Evolutionary conservation across 2,329 filamentous ascomycete genomes (phyloP), one percentile per base, ranked within the genome.

Genomic region (Colletotrichum melonis): DNA sequence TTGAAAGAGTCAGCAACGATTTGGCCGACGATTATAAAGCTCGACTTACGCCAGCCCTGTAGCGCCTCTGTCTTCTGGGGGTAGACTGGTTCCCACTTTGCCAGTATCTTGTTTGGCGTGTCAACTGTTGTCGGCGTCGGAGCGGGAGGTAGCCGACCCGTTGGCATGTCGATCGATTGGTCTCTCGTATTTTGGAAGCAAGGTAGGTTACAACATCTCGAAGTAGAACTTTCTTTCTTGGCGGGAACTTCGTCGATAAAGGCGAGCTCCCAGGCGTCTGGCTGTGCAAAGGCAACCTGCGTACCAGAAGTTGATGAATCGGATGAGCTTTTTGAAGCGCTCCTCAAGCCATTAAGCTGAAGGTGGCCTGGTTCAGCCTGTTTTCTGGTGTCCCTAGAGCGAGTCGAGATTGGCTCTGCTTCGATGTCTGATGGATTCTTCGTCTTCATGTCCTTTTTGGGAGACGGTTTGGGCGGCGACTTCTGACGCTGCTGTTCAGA

Each of bases 401-500:
- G 56, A 22, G 16, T 22, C 22, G 35, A 28, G 0, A 73, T 75
- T 64, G 78, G 73, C 49, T 2, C 19, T 54, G 6, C n/a, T 30
- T 62, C 24, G 12, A 63, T 16, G 3, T 11, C 55, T 19, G 46
- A 16, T 24, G 6, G 3, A 4, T 28, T 14, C 19, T 57, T 56
- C 1, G 22, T 5, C 4, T 32, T 30, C 28, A n/a, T 14, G 14
- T 56, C 26, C 16, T 62, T 66, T 19, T 8, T 12, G 6, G 60
- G 46, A 52, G 59, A 38, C 19, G 8, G n/a, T 24, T 14, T 54
- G 19, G 38, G 64, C 49, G 70, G 78, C 56, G 56, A 77, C 64
- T 54, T 76, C 24, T 72, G 75, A 6, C 59, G 82, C 78, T 84
- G 86, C 75, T 86, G 89, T 72, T 75, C 82, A 46, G 89, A 90